Base-by-base conservation (phyloP, 495 filamentous ascomycete species). In the Penicillium steckii region DNA sequence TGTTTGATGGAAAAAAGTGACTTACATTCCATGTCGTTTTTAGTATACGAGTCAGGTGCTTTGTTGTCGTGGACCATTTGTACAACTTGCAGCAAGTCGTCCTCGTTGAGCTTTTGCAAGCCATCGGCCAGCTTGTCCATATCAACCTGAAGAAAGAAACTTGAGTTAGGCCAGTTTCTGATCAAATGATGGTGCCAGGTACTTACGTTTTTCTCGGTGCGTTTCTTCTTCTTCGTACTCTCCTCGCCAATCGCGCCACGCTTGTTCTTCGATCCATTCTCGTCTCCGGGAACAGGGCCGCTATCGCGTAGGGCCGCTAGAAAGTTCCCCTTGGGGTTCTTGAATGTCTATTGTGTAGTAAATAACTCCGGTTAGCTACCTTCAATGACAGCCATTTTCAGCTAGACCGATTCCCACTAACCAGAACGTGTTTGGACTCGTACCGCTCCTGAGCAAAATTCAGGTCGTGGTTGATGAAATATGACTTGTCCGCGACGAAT, bases 41-140 rank as follows among this genome's bases (percentile, higher is more conserved):
- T 95, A 33, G 90, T 92, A 67, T 96, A 96, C 1, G 94, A 96
- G 26, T 94, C 89, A 1, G 86, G 77, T 1, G 83, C 83, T 78
- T 97, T 97, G 67, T 96, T 86, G 66, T 99, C 95, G 63, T 97
- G 94, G 43, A 99, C 89, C 86, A 99, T 88, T 74, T 96, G 91
- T 47, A 99, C 93, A 10, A 97, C 90, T 51, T 91, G 86, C 32
- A 99, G 78, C 5, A 99, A 81, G 62, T 97, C 91, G 44, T 96
- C 91, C 68, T 96, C 90, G 54, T 77, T 76, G 25, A 96, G 78
- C 71, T 85, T 87, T 61, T 89, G 83, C n/a, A 95, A 76, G 8
- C 83, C 88, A n/a, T 97, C 95, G 10, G 95, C 94, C 58, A 99
- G 82, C 75, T 95, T 96, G 74, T 99, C 94, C 80, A 96, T 90